These are phyloP conservation scores for Lodderomyces beijingensis DNA, from an alignment of 1,139 yeast species.

Conservation along the genomic window DNA sequence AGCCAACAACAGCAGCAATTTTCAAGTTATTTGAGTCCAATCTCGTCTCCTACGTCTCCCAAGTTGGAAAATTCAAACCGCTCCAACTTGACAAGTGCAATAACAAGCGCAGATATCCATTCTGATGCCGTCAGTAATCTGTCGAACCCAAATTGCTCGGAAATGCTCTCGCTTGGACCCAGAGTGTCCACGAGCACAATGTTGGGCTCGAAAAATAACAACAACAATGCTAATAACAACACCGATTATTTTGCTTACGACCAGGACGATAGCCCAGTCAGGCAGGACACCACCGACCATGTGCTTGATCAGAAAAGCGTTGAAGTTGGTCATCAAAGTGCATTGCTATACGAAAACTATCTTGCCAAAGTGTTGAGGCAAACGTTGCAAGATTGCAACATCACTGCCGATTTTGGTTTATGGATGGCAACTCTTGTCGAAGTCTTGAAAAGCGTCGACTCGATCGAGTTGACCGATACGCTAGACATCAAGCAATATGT, in stretches of 20 bases:
- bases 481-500: slow-evolving; percentile 84
- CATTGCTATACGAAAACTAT: slow-evolving; percentile 19
- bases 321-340: slow-evolving; percentile 7
- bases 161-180: slow-evolving; percentile 11
- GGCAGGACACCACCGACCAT: slow-evolving; percentile 5
- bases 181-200: slow-evolving; percentile 10
- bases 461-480: slow-evolving; percentile 54
- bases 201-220: slow-evolving; percentile 4
- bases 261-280: neutral
- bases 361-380: slow-evolving; percentile 51
- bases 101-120: slow-evolving; percentile 6
- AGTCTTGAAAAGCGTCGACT: slow-evolving; percentile 24
- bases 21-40: too few relatives aligned
- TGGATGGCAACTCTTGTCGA: slow-evolving; percentile 29
- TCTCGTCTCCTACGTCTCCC: slow-evolving; percentile 15
- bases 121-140: slow-evolving; percentile 7
- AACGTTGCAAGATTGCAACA: slow-evolving; percentile 56
- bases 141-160: slow-evolving; percentile 6
- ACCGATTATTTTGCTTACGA: slow-evolving; percentile 7
- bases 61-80: slow-evolving; percentile 8
- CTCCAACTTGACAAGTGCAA: slow-evolving; percentile 13
- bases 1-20: too few relatives aligned
- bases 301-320: too few relatives aligned
- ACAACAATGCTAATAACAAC: too few relatives aligned
- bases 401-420: slow-evolving; percentile 38